Evolutionary conservation across 1,284 basidiomycete genomes (phyloP).

Genomic region (Ganoderma boninense): DNA sequence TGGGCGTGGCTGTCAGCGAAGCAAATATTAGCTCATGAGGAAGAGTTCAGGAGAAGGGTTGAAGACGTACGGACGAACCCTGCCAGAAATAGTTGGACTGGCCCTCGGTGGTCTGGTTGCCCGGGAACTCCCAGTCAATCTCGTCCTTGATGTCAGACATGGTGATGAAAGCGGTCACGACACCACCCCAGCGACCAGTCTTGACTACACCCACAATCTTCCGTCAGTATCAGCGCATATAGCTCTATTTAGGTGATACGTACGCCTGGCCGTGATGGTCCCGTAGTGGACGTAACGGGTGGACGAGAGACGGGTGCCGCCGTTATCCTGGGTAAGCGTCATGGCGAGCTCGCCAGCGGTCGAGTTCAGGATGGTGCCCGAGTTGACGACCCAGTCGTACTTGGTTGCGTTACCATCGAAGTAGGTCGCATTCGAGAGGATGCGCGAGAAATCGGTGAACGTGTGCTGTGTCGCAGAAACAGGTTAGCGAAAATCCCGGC

Average conservation of each 20-base stretch:
- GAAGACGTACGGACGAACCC: conserved; percentile 72
- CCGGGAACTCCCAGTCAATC: conserved; percentile 88
- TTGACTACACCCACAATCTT: conserved; percentile 55
- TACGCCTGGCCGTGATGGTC: conserved; percentile 73
- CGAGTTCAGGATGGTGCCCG: conserved; percentile 70
- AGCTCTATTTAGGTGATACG: conserved; percentile 36
- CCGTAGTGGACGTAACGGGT: conserved; percentile 88
- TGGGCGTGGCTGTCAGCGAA: conserved; percentile 47
- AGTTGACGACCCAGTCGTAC: conserved; percentile 79
- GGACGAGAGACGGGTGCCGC: conserved; percentile 80
- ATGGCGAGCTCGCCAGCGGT: conserved; percentile 72
- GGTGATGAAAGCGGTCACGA: conserved; percentile 86
- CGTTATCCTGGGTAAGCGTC: conserved; percentile 70
- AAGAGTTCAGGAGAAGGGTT: neutral
- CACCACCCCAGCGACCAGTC: conserved; percentile 74
- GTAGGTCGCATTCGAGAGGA: conserved; percentile 67
- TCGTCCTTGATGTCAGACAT: conserved; percentile 89
- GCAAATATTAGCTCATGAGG: neutral
- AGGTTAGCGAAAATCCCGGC: neutral
- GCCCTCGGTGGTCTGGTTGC: conserved; percentile 62
- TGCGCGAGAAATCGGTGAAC: conserved; percentile 71
- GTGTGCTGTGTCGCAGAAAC: conserved; percentile 52
- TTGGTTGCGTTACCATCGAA: conserved; percentile 79
- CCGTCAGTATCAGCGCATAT: neutral
- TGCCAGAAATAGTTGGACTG: conserved; percentile 87